These are phyloP conservation scores for Pholiota conissans DNA, from an alignment of 768 basidiomycete species.

Conservation along the genomic window DNA sequence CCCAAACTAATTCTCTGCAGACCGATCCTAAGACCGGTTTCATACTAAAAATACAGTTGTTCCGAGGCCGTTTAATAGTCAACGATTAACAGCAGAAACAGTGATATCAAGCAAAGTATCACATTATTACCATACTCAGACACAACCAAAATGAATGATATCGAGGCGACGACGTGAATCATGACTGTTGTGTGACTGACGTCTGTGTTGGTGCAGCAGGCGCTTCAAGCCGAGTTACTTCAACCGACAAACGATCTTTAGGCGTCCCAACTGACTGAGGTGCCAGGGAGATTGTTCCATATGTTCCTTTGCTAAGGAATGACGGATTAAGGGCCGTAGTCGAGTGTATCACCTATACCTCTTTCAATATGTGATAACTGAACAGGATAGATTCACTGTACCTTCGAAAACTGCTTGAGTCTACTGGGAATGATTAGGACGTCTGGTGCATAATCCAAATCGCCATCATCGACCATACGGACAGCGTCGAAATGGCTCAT, in stretches of 20 bases:
- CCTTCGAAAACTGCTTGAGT: slow-evolving; percentile 90
- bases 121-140: too few species aligned
- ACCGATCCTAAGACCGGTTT: too few species aligned
- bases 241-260: slow-evolving; percentile 34
- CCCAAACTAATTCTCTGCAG: not conserved
- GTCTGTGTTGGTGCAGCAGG: not conserved
- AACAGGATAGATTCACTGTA: slow-evolving; percentile 25
- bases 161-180: too few species aligned
- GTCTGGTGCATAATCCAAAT: slow-evolving; percentile 65
- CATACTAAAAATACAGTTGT: too few species aligned
- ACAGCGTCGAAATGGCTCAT: slow-evolving; percentile 67
- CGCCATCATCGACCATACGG: slow-evolving; percentile 34
- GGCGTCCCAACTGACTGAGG: slow-evolving; percentile 22
- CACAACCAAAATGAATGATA: too few species aligned
- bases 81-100: too few species aligned
- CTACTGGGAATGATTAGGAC: slow-evolving; percentile 86
- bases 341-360: slow-evolving; percentile 66
- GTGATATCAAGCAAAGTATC: not conserved
- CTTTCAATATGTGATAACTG: not conserved
- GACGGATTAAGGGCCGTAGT: slow-evolving; percentile 88
- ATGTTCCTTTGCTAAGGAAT: slow-evolving; percentile 62
- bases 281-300: slow-evolving; percentile 44
- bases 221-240: slow-evolving; percentile 31
- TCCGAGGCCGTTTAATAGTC: too few species aligned
- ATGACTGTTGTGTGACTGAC: not conserved